Conservation (phyloP, 768 basidiomycete genomes). For the Melanogaster broomeanus region DNA sequence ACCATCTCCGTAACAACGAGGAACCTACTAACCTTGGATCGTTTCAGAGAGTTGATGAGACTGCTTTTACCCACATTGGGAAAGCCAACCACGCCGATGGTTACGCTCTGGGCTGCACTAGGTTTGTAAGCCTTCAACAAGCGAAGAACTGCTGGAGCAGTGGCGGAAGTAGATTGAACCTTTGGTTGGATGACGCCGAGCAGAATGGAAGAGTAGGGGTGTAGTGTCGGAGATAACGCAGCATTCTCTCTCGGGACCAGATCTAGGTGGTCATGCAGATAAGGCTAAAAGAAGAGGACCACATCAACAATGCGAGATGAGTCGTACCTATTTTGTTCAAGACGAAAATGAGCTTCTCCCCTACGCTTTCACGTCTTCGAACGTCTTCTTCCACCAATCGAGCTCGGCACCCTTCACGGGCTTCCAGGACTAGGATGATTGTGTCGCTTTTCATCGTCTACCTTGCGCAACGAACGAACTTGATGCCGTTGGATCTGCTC, state of each 20-base stretch:
- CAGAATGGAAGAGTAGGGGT: slow-evolving; percentile 94
- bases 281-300: neutral
- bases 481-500: slow-evolving; percentile 75
- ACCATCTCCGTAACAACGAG: neutral
- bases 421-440: slow-evolving; percentile 87
- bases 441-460: slow-evolving; percentile 94
- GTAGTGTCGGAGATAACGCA: slow-evolving; percentile 86
- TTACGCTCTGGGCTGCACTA: slow-evolving; percentile 62
- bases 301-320: neutral
- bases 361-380: slow-evolving; percentile 76
- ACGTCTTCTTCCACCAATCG: slow-evolving; percentile 94
- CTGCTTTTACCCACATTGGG: slow-evolving; percentile 98
- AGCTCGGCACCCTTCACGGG: slow-evolving; percentile 90
- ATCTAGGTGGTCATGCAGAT: slow-evolving; percentile 46
- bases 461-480: slow-evolving; percentile 81
- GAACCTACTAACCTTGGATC: slow-evolving; percentile 62
- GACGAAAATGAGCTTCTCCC: slow-evolving; percentile 91
- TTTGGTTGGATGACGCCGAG: slow-evolving; percentile 72
- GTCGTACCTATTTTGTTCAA: slow-evolving; percentile 93
- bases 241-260: slow-evolving; percentile 85
- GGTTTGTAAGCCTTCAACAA: slow-evolving; percentile 85
- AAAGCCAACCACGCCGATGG: slow-evolving; percentile 92
- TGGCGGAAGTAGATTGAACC: slow-evolving; percentile 76
- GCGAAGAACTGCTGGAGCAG: slow-evolving; percentile 74
- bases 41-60: slow-evolving; percentile 89